Base-by-base conservation (phyloP, 176 grass and related monocot species). In the Lolium rigidum region DNA sequence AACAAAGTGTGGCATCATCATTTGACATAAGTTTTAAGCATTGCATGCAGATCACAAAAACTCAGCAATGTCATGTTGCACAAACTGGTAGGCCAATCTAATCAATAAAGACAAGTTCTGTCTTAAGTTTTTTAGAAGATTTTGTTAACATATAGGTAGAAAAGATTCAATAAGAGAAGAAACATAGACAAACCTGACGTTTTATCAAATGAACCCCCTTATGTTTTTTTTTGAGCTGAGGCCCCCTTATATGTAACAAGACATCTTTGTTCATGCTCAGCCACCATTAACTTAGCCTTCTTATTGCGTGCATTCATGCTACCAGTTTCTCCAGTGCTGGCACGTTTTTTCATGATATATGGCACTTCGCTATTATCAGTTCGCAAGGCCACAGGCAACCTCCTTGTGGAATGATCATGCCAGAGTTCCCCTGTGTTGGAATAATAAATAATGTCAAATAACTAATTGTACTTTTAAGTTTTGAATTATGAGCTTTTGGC, bases 341-440 rank as follows among this genome's bases (percentile, higher is more conserved):
- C 76, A 77, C 86, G 88, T 49, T 69, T 67, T 68, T 68, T 55
- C 15, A 78, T 86, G 77, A 81, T 63, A 17, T 81, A 70, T 69
- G 80, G 14, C 20, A 65, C 80, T 84, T 69, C 39, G 63, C 55
- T 68, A 67, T 86, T 80, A 57, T 80, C 59, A 38, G 56, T 78
- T 80, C 67, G 82, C 56, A 20, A 9, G 87, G 88, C 35, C 80
- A 74, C 21, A 64, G 88, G 86, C 15, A 83, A 74, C 37, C 24
- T 65, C 80, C 80, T 88, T 84, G 83, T 71, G 80, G 80, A 54
- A 64, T 61, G 24, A 60, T 25, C 48, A 39, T 71, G 46, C 24
- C 71, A 62, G 41, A 51, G 25, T 84, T 88, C 76, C 43, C 86
- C 92, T 94, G 80, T 79, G 65, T 50, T n/a, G 80, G 46, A 81